These are phyloP conservation scores for Kitagawia praeruptora DNA, from an alignment of 129 eudicot genomes.

Conservation along the genomic window DNA sequence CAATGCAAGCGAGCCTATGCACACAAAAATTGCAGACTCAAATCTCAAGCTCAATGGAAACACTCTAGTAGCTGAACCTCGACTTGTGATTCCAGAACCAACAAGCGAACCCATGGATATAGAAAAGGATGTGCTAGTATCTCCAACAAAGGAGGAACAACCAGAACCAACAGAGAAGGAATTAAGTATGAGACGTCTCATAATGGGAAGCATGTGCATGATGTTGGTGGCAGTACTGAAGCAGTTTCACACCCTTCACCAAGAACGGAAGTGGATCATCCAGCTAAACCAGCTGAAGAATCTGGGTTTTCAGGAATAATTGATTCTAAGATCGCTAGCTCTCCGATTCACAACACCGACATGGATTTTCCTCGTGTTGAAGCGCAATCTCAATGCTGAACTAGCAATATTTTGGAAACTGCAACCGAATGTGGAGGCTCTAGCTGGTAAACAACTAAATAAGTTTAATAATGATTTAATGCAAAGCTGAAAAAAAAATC, in stretches of 20 bases:
- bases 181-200: background rate
- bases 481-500: background rate
- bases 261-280: background rate
- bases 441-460: too few species aligned
- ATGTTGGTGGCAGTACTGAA: background rate
- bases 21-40: constrained; percentile 8
- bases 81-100: constrained; percentile 3
- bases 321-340: constrained; percentile 4
- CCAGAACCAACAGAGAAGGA: background rate
- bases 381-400: background rate
- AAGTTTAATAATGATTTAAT: background rate
- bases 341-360: constrained; percentile 4
- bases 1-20: constrained; percentile 5
- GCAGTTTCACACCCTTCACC: background rate
- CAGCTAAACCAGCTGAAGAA: constrained; percentile 7
- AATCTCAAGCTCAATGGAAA: background rate
- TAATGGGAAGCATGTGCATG: background rate
- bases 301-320: background rate
- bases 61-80: constrained; percentile 15
- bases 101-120: constrained; percentile 10
- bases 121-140: constrained; percentile 5
- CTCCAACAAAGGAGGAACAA: constrained; percentile 3
- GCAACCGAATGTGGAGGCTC: background rate
- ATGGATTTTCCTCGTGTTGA: constrained; percentile 9
- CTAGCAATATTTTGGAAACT: constrained; percentile 5